Percentiles rank a stretch among this genome's conserved stretches.
These are phyloP conservation scores for Galerina sulciceps DNA, from an alignment of 768 basidiomycete genomes.

Conservation along the genomic window DNA sequence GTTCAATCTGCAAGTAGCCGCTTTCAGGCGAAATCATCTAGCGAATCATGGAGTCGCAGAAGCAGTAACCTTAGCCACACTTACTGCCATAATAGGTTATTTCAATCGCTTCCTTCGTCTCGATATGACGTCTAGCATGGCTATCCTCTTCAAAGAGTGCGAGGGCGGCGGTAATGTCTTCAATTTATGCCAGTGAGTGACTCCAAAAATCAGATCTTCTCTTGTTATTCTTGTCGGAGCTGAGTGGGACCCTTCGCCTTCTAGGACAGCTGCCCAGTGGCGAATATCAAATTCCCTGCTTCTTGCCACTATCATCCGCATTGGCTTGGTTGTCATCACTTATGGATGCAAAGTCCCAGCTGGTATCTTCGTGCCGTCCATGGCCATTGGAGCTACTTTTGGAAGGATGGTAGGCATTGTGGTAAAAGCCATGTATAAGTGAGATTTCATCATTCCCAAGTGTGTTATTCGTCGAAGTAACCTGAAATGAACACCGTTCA, in stretches of 20 bases:
- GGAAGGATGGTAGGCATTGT: constrained; percentile 97
- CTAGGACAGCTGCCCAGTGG: constrained; percentile 90
- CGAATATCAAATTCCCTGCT: constrained; percentile 91
- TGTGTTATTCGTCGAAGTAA: neutral
- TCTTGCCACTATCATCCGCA: constrained; percentile 89
- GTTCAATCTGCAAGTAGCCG: constrained; percentile 93
- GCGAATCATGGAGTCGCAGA: constrained; percentile 85
- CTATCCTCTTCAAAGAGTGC: constrained; percentile 94
- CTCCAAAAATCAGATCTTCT: neutral
- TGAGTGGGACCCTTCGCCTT: neutral
- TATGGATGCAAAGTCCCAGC: constrained; percentile 98
- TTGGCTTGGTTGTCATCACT: constrained; percentile 84
- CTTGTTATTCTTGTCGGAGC: neutral
- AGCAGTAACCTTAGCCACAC: constrained; percentile 81
- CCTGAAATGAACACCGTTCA: constrained; percentile 32
- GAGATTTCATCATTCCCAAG: constrained; percentile 20
- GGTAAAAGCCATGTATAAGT: constrained; percentile 92
- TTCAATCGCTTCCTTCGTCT: constrained; percentile 94
- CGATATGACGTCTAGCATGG: constrained; percentile 98
- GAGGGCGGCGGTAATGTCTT: constrained; percentile 88
- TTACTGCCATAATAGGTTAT: constrained; percentile 93
- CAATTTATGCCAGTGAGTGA: constrained; percentile 91
- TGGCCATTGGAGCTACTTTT: constrained; percentile 98
- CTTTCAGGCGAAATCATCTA: constrained; percentile 91
- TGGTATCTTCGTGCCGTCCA: constrained; percentile 98